Evolutionary conservation across 192 early-diverging fungal species (phyloP).

Genomic region (Geosiphon pyriformis): DNA sequence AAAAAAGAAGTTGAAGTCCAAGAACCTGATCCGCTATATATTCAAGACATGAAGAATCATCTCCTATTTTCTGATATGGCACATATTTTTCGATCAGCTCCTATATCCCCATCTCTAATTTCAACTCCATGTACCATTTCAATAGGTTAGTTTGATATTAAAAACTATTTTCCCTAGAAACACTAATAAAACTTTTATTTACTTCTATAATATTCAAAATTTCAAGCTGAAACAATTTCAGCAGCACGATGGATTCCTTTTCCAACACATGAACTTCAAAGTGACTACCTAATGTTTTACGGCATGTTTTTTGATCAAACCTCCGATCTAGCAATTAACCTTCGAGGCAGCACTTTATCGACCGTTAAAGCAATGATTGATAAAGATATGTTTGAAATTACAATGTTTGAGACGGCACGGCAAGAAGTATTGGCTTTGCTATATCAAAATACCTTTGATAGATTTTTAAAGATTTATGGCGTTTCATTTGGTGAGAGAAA

Average conservation of each 20-base stretch:
- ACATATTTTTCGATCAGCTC: background rate
- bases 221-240: conserved; percentile 3
- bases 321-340: conserved; percentile 23
- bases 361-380: background rate
- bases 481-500: background rate
- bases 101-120: background rate
- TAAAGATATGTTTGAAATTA: conserved; percentile 7
- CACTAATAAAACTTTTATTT: background rate
- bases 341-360: conserved; percentile 4
- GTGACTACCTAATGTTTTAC: conserved; percentile 9
- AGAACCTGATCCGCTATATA: background rate
- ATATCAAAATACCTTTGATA: conserved; percentile 24
- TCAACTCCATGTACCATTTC: conserved; percentile 17
- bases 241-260: conserved; percentile 16
- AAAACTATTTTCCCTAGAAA: background rate
- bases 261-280: background rate
- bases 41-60: background rate
- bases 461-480: conserved; percentile 14
- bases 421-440: conserved; percentile 18
- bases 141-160: background rate
- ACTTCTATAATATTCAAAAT: background rate
- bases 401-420: conserved; percentile 12
- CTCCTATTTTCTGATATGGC: background rate
- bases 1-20: background rate
- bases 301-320: conserved; percentile 3